Base-by-base conservation (phyloP, 2,329 filamentous ascomycete genomes). In the Zymoseptoria tritici region DNA sequence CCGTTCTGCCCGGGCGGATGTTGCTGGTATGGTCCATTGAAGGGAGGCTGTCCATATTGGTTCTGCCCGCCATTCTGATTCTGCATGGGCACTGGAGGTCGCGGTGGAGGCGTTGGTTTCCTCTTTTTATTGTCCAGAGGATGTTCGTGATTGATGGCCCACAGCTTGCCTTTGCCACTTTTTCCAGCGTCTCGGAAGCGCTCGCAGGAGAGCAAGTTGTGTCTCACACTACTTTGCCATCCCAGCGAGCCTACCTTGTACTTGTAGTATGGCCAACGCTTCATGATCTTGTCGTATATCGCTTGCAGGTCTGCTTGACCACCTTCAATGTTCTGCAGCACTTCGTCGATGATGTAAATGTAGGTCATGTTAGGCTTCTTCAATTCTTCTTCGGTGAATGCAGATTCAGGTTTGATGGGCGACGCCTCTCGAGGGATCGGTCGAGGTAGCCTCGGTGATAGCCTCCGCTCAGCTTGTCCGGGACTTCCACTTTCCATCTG, bases 381-480 rank as follows among this genome's bases (percentile, higher is more conserved):
- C 55, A 91, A 78, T 74, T 91, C 86, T 68, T 91, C 89, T 42
- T 87, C 84, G 1, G 87, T 90, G 71, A 87, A 80, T 67, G 88
- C 87, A 56, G 82, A 82, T 50, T 82, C 79, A 11, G 83, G 80
- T 73, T 85, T 85, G 64, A 84, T 81, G 1, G 85, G 85, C 7
- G 84, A 86, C 1, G 83, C 83, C 16, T 84, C 85, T 24, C 55
- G 58, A 16, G 58, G 59, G 24, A 56, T 59, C 3, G 59, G 59
- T 9, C 62, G 59, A 31, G 57, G 57, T 31, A 56, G 36, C 20
- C 53, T 57, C 19, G 59, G 58, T 3, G 56, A 49, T 5, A 58
- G 53, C 31, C 36, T 50, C 16, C 13, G 31, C 20, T 54, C 54
- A 7, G 31, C 57, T 13, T 54, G 29, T 11, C 52, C 29, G 3